Evolutionary conservation across 768 basidiomycete species (phyloP).

Genomic region (Pleurotus platypus): DNA sequence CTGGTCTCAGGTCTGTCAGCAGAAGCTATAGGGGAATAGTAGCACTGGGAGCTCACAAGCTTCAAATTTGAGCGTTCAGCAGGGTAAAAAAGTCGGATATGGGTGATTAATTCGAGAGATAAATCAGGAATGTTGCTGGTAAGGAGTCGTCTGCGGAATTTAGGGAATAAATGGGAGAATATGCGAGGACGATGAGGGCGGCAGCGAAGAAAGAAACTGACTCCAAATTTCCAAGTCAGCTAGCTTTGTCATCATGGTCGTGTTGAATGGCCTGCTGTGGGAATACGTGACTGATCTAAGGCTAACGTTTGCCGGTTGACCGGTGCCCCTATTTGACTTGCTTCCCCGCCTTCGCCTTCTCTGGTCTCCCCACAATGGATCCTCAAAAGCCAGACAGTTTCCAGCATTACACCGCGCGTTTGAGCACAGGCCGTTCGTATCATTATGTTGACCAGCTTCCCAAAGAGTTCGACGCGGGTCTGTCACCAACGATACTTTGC

Average conservation of each 20-base stretch:
- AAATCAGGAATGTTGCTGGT: neutral
- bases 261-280: neutral
- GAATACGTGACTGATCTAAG: neutral
- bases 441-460: slow-evolving; percentile 76
- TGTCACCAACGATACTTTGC: slow-evolving; percentile 57
- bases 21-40: slow-evolving; percentile 5
- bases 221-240: slow-evolving; percentile 1
- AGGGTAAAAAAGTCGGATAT: neutral
- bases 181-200: slow-evolving; percentile 3
- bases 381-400: slow-evolving; percentile 40
- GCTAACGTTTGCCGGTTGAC: slow-evolving; percentile 12
- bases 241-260: neutral
- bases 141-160: neutral
- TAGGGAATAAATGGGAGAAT: neutral
- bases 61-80: neutral
- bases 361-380: slow-evolving; percentile 31
- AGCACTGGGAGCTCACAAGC: neutral
- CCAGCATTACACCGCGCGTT: slow-evolving; percentile 45
- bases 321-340: slow-evolving; percentile 12
- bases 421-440: slow-evolving; percentile 61
- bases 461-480: slow-evolving; percentile 29
- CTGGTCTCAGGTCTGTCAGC: slow-evolving; percentile 12
- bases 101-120: neutral
- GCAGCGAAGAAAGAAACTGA: slow-evolving; percentile 6
- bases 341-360: neutral